A percentile compares a stretch with the other conserved stretches of the same genome.
Evolutionary conservation across 129 eudicot species (phyloP).

Genomic region (Gnaphalium uliginosum): DNA sequence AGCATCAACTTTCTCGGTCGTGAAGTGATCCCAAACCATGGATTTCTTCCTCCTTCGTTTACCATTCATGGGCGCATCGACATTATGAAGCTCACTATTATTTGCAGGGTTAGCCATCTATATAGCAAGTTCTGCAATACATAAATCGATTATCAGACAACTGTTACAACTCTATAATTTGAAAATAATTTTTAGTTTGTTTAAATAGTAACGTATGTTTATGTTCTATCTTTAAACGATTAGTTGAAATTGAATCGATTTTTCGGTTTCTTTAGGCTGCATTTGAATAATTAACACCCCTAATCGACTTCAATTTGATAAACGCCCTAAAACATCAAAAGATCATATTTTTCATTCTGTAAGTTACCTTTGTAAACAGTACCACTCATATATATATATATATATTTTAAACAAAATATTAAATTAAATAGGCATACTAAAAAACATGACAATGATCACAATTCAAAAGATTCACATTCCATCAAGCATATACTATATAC

Average conservation of each 20-base stretch:
- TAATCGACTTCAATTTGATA: too few species aligned
- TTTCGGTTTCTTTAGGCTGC: neutral
- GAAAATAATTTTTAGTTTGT: neutral
- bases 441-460: neutral
- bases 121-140: constrained; percentile 30
- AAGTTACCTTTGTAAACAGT: neutral
- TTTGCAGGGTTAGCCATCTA: constrained; percentile 48
- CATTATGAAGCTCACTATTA: constrained; percentile 29
- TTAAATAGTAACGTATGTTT: neutral
- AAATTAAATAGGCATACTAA: too few species aligned
- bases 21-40: constrained; percentile 87
- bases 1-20: constrained; percentile 46
- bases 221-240: neutral
- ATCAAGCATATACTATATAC: neutral
- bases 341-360: neutral
- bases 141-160: neutral
- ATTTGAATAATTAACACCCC: neutral
- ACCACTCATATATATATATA: neutral
- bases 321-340: neutral
- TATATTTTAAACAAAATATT: too few species aligned
- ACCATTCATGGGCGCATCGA: constrained; percentile 31
- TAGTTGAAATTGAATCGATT: neutral
- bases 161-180: neutral
- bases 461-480: neutral
- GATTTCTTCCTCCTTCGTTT: constrained; percentile 77